Conservation (phyloP, 805 yeast species). For the Yueomyces sinensis region DNA sequence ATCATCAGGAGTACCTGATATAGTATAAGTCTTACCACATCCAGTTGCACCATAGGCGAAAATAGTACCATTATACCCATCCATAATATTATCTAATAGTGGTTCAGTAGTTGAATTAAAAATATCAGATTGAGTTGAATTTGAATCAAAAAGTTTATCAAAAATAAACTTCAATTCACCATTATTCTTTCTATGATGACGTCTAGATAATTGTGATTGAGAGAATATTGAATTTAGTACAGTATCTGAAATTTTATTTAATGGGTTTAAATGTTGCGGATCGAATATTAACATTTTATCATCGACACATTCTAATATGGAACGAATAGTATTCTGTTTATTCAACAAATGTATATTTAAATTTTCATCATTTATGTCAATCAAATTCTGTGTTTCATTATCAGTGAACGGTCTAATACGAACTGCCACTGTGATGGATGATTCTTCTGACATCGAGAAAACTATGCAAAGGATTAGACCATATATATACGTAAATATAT, state of each 20-base stretch:
- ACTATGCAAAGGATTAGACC: no score
- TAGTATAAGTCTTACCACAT: slow-evolving; percentile 92
- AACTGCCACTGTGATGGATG: slow-evolving; percentile 39
- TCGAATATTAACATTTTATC: slow-evolving; percentile 79
- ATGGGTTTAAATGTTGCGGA: slow-evolving; percentile 62
- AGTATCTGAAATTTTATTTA: slow-evolving; percentile 20
- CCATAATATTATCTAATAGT: slow-evolving; percentile 57
- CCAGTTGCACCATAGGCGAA: slow-evolving; percentile 98
- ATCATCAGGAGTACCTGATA: slow-evolving; percentile 54
- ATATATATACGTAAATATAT: no score
- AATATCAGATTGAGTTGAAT: slow-evolving; percentile 52
- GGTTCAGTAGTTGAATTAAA: slow-evolving; percentile 57
- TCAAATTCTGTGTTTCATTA: slow-evolving; percentile 37
- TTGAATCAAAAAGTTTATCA: slow-evolving; percentile 63
- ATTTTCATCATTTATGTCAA: slow-evolving; percentile 12
- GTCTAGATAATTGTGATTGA: slow-evolving; percentile 8
- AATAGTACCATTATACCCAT: slow-evolving; percentile 82
- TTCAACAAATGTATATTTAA: neutral
- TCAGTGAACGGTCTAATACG: slow-evolving; percentile 74
- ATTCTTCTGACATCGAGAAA: neutral
- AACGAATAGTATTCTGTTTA: slow-evolving; percentile 43
- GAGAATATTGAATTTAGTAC: slow-evolving; percentile 19
- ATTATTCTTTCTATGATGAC: slow-evolving; percentile 11
- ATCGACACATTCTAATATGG: slow-evolving; percentile 67
- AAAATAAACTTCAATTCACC: slow-evolving; percentile 69